Conservation (phyloP, 352 stramenopile genomes). For the Phytophthora pinifolia region DNA sequence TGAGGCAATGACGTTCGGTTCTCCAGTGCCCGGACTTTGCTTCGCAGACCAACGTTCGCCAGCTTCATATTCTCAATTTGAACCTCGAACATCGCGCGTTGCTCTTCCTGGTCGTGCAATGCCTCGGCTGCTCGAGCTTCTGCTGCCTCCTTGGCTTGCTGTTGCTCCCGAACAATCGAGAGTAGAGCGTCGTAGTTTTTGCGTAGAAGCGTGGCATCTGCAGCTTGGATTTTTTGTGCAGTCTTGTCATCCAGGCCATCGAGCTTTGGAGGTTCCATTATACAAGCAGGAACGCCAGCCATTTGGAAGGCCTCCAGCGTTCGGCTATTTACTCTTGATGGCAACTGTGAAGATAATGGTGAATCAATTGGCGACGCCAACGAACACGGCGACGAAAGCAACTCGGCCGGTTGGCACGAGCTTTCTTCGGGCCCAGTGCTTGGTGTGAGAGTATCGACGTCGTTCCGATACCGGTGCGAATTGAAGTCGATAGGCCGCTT, state of each 20-base stretch:
- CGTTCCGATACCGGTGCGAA: not conserved
- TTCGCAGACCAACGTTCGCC: conserved; percentile 51
- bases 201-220: conserved; percentile 61
- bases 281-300: conserved; percentile 27
- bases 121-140: conserved; percentile 46
- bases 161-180: conserved; percentile 73
- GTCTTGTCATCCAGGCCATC: conserved; percentile 57
- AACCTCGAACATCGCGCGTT: conserved; percentile 53
- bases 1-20: conserved; percentile 40
- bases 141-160: conserved; percentile 55
- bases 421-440: conserved; percentile 3
- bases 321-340: conserved; percentile 8
- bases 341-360: not conserved
- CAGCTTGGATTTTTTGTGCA: conserved; percentile 50
- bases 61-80: conserved; percentile 84
- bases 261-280: conserved; percentile 45
- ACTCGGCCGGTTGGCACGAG: not conserved
- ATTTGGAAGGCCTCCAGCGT: conserved; percentile 22
- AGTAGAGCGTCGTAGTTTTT: conserved; percentile 83
- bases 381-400: not conserved
- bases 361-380: not conserved
- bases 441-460: not conserved
- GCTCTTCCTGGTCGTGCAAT: conserved; percentile 53
- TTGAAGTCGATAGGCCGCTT: not conserved
- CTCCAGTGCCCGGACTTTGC: conserved; percentile 70